These are phyloP conservation scores for Backusella circina DNA, from an alignment of 192 early-diverging fungal genomes.

Conservation along the genomic window DNA sequence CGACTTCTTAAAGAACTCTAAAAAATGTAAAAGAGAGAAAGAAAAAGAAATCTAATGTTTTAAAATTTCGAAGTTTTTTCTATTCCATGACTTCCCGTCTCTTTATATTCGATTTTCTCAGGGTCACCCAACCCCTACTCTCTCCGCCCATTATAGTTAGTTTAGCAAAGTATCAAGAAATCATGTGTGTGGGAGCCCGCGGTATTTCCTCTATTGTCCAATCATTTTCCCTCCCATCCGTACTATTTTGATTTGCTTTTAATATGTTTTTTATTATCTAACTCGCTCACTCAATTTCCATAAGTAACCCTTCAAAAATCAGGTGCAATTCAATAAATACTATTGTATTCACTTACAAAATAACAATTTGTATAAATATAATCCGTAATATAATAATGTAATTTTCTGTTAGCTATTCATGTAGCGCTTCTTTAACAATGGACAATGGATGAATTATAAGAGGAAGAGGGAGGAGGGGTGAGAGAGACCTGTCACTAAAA, in stretches of 20 bases:
- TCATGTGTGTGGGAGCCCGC: constrained; percentile 14
- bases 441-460: background rate
- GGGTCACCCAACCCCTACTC: constrained; percentile 7
- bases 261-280: background rate
- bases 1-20: background rate
- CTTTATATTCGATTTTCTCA: constrained; percentile 18
- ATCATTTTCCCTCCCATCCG: background rate
- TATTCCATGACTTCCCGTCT: constrained; percentile 11
- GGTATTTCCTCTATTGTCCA: constrained; percentile 1
- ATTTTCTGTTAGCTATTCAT: background rate
- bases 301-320: background rate
- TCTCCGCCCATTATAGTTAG: constrained; percentile 3
- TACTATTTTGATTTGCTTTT: background rate
- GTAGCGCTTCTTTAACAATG: background rate
- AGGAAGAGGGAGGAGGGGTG: background rate
- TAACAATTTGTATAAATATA: background rate
- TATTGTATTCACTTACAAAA: background rate
- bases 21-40: background rate
- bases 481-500: background rate
- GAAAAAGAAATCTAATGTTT: background rate
- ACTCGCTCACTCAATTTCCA: background rate
- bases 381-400: background rate
- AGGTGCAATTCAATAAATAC: background rate
- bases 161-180: background rate
- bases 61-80: constrained; percentile 9